Conservation (phyloP, 495 filamentous ascomycete species). For the Penicillium alfredii region DNA sequence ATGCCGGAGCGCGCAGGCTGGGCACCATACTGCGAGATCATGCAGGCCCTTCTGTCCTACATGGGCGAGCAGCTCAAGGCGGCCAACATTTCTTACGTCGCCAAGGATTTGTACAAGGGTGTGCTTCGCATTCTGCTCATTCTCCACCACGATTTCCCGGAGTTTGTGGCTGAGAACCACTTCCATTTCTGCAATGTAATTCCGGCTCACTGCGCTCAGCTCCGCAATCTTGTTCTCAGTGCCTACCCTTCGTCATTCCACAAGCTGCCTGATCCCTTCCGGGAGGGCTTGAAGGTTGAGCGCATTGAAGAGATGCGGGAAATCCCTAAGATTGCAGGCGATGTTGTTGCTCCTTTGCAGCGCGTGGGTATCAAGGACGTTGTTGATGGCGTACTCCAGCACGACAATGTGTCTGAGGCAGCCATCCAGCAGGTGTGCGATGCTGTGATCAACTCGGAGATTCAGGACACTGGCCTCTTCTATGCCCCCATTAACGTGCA, state of each 20-base stretch:
- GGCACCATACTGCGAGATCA: conserved; percentile 65
- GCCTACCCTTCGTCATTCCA: conserved; percentile 71
- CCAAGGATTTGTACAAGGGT: conserved; percentile 79
- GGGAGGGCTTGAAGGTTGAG: conserved; percentile 73
- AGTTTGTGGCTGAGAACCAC: conserved; percentile 84
- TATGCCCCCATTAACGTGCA: conserved; percentile 59
- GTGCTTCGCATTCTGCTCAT: conserved; percentile 76
- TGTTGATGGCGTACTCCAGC: conserved; percentile 59
- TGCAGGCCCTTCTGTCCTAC: conserved; percentile 67
- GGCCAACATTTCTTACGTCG: conserved; percentile 57
- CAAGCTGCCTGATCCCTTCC: conserved; percentile 77
- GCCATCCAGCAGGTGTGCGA: conserved; percentile 65
- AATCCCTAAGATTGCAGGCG: conserved; percentile 54
- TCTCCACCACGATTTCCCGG: conserved; percentile 89
- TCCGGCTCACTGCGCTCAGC: conserved; percentile 77
- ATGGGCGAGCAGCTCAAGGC: conserved; percentile 77
- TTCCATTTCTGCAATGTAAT: conserved; percentile 79
- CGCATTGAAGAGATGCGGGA: conserved; percentile 70
- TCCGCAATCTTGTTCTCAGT: conserved; percentile 82
- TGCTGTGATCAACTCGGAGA: conserved; percentile 51
- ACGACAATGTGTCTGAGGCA: conserved; percentile 53
- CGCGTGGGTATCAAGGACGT: conserved; percentile 60
- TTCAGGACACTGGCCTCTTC: conserved; percentile 54
- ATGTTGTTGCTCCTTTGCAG: conserved; percentile 53
- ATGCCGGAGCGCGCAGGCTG: conserved; percentile 67